Conservation (phyloP, 2,329 filamentous ascomycete genomes). For the Anisogramma anomala region DNA sequence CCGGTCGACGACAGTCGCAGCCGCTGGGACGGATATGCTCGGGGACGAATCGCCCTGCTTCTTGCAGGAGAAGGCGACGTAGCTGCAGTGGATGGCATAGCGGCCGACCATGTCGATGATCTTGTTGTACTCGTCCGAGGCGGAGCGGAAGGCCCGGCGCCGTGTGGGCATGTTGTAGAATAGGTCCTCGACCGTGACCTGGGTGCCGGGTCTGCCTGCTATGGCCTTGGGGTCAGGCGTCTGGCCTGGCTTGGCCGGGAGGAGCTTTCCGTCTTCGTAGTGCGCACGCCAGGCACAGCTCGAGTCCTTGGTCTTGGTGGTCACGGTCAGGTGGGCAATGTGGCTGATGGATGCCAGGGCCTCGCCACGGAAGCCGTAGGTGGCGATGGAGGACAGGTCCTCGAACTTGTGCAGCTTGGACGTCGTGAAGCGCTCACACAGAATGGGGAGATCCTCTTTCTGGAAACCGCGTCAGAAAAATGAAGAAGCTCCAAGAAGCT, state of each 20-base stretch:
- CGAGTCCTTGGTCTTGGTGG: constrained; percentile 82
- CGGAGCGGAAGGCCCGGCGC: constrained; percentile 76
- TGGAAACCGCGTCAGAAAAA: constrained; percentile 28
- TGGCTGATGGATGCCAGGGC: constrained; percentile 96
- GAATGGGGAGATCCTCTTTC: constrained; percentile 82
- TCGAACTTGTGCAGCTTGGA: constrained; percentile 92
- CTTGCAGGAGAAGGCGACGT: constrained; percentile 93
- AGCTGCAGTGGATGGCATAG: constrained; percentile 82
- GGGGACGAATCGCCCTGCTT: constrained; percentile 83
- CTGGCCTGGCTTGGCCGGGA: constrained; percentile 78
- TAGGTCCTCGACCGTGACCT: constrained; percentile 91
- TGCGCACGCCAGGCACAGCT: constrained; percentile 82
- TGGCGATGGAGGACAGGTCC: constrained; percentile 78
- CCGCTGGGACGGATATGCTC: constrained; percentile 66
- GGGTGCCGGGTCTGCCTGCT: constrained; percentile 79
- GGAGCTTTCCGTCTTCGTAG: constrained; percentile 73
- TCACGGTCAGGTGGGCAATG: constrained; percentile 90
- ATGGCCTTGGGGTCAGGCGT: constrained; percentile 74
- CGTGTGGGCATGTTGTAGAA: constrained; percentile 94
- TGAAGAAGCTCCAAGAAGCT: not conserved
- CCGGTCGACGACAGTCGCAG: constrained; percentile 63
- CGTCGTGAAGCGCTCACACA: constrained; percentile 94
- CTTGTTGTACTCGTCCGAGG: constrained; percentile 93
- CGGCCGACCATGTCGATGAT: constrained; percentile 90
- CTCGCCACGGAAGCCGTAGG: constrained; percentile 96